Conservation (phyloP, 495 filamentous ascomycete genomes). For the Pyronema domesticum region DNA sequence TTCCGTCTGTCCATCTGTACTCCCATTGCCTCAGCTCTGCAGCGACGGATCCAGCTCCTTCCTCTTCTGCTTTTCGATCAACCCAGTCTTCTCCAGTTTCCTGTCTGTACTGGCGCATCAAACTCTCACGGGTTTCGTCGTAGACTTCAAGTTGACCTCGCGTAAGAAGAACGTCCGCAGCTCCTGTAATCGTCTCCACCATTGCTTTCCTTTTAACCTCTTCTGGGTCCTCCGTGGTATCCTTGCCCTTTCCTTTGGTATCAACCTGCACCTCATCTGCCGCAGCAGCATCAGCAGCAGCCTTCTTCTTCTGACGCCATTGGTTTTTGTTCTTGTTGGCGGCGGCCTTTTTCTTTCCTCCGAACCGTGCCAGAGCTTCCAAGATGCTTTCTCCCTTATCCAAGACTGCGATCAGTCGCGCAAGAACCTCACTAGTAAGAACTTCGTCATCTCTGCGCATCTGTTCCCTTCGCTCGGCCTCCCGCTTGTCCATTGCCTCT, state of each 20-base stretch:
- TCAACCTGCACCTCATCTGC: slow-evolving; percentile 55
- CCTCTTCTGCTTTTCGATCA: slow-evolving; percentile 32
- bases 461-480: slow-evolving; percentile 51
- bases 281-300: slow-evolving; percentile 26
- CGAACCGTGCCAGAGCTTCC: slow-evolving; percentile 70
- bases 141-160: slow-evolving; percentile 76
- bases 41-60: slow-evolving; percentile 7
- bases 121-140: slow-evolving; percentile 65
- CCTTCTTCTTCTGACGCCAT: slow-evolving; percentile 34
- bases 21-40: slow-evolving; percentile 52
- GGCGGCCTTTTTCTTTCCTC: slow-evolving; percentile 47
- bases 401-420: slow-evolving; percentile 48
- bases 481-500: slow-evolving; percentile 73
- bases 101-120: slow-evolving; percentile 64
- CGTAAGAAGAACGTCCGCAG: slow-evolving; percentile 67
- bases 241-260: slow-evolving; percentile 25
- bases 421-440: slow-evolving; percentile 55
- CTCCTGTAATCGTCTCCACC: slow-evolving; percentile 69
- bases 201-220: slow-evolving; percentile 49
- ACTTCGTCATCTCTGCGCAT: slow-evolving; percentile 55
- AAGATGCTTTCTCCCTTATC: slow-evolving; percentile 75
- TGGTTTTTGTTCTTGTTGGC: slow-evolving; percentile 44
- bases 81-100: slow-evolving; percentile 86
- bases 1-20: slow-evolving; percentile 73
- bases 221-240: slow-evolving; percentile 43